These are phyloP conservation scores for Quercus tomentella DNA, from an alignment of 331 rosid species.

Conservation along the genomic window DNA sequence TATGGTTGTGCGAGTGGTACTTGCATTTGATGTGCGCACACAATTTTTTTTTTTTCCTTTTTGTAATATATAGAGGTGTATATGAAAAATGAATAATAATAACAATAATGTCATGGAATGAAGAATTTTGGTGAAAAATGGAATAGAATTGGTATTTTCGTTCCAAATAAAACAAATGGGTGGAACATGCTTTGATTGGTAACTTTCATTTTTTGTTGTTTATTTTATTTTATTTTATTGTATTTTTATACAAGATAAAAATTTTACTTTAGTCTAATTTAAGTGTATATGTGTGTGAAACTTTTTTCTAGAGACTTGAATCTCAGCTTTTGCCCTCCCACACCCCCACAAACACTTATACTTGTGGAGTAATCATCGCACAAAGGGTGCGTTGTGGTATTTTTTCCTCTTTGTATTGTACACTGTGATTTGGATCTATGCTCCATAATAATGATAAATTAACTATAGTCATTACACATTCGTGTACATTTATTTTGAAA, in stretches of 20 bases:
- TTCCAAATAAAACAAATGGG: not conserved
- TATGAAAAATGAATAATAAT: no score
- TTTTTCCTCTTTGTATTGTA: not conserved
- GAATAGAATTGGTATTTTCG: not conserved
- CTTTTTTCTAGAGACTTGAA: no score
- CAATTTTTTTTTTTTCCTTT: not conserved
- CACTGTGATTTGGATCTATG: no score
- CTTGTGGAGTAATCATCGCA: no score
- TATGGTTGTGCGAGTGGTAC: not conserved
- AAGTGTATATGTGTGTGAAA: no score
- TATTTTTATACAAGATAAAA: no score
- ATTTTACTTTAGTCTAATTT: no score
- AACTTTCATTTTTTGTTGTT: not conserved
- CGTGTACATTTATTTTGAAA: no score
- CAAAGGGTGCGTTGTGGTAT: no score
- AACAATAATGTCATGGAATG: not conserved
- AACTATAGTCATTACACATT: not conserved
- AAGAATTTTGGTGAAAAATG: not conserved
- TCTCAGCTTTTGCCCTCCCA: fast-evolving
- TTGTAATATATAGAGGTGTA: no score
- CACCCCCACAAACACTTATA: no score
- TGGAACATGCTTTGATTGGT: not conserved
- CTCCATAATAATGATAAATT: not conserved
- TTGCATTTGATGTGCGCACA: not conserved
- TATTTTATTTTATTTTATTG: no score